These are phyloP conservation scores for Phytopythium ostracodes DNA, from an alignment of 352 stramenopile species.

Conservation along the genomic window DNA sequence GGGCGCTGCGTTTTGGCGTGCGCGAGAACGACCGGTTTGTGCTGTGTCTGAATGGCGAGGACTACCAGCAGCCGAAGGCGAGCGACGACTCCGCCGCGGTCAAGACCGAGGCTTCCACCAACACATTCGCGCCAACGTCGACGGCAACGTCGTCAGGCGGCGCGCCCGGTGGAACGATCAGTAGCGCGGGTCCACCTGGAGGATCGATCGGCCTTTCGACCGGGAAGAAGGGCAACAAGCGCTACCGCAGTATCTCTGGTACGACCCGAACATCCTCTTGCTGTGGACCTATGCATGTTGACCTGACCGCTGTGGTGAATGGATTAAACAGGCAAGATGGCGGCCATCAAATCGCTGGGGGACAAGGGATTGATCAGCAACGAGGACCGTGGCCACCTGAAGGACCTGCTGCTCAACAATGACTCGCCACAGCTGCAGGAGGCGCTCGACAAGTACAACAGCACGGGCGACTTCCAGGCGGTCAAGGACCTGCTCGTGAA, in stretches of 20 bases:
- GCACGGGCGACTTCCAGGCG: constrained; percentile 69
- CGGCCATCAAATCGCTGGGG: constrained; percentile 71
- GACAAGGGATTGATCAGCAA: constrained; percentile 71
- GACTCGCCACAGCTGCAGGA: constrained; percentile 73
- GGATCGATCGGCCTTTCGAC: constrained; percentile 20
- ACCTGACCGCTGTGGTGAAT: not conserved
- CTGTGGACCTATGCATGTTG: not conserved
- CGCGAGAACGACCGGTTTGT: constrained; percentile 78
- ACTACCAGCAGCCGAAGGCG: constrained; percentile 48
- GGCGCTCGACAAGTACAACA: constrained; percentile 72
- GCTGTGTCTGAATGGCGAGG: constrained; percentile 60
- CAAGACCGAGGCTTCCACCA: constrained; percentile 10
- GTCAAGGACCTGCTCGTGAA: constrained; percentile 66
- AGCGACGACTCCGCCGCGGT: not conserved
- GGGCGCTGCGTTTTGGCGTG: constrained; percentile 67
- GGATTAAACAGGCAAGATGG: constrained; percentile 54
- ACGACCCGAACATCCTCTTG: not conserved
- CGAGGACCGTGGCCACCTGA: constrained; percentile 64
- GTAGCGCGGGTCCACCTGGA: constrained; percentile 14
- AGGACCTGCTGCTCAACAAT: constrained; percentile 77
- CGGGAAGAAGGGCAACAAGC: constrained; percentile 67
- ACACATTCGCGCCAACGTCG: constrained; percentile 19
- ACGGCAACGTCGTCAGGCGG: constrained; percentile 12
- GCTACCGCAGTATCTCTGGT: constrained; percentile 66
- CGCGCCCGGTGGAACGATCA: constrained; percentile 15